Conservation (phyloP, 2,329 filamentous ascomycete species). For the Leptographium lundbergii region DNA sequence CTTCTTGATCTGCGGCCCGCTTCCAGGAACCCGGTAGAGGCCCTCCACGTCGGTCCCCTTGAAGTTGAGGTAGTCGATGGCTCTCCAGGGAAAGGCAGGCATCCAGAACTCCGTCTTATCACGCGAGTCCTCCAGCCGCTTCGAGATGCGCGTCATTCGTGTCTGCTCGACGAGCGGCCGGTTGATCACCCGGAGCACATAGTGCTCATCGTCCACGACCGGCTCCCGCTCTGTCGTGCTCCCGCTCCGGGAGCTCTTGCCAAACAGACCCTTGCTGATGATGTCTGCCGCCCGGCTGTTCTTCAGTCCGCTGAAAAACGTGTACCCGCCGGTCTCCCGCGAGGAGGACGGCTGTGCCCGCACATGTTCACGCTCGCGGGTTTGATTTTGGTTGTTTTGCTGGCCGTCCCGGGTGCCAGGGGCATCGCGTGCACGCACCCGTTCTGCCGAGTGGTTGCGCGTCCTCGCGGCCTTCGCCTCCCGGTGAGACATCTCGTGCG, state of each 20-base stretch:
- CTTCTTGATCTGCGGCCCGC: conserved; percentile 78
- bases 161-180: conserved; percentile 79
- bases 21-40: conserved; percentile 83
- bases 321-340: conserved; percentile 47
- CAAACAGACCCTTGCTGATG: conserved; percentile 71
- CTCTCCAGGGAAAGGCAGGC: conserved; percentile 89
- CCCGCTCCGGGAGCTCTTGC: conserved; percentile 62
- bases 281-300: conserved; percentile 67
- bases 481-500: conserved; percentile 53
- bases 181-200: conserved; percentile 75
- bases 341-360: conserved; percentile 39
- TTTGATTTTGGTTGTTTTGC: background rate
- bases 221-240: conserved; percentile 54
- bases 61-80: conserved; percentile 92
- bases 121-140: conserved; percentile 70
- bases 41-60: conserved; percentile 91
- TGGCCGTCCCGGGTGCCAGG: conserved; percentile 25
- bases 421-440: conserved; percentile 33
- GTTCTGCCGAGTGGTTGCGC: conserved; percentile 64
- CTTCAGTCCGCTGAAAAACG: conserved; percentile 62
- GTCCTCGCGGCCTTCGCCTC: conserved; percentile 53
- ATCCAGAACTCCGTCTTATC: conserved; percentile 99
- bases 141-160: conserved; percentile 81
- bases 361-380: conserved; percentile 20
- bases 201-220: conserved; percentile 66